These are phyloP conservation scores for Lichtheimia corymbifera DNA, from an alignment of 371 early-diverging fungal genomes.

Conservation along the genomic window DNA sequence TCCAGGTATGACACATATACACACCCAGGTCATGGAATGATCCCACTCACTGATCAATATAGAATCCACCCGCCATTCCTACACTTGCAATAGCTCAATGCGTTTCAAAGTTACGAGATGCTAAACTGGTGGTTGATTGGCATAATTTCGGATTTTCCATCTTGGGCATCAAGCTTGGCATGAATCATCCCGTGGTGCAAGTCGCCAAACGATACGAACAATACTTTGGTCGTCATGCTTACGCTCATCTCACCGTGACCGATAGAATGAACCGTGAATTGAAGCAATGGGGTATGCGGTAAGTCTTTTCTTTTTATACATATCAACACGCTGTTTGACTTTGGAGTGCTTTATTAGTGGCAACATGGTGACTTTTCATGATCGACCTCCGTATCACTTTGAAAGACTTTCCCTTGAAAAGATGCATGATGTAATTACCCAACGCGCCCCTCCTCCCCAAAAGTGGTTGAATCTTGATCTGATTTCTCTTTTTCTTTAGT, in stretches of 20 bases:
- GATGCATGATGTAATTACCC: constrained; percentile 54
- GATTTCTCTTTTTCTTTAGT: constrained; percentile 17
- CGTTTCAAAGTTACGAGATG: constrained; percentile 59
- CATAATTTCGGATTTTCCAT: constrained; percentile 95
- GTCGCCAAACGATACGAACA: constrained; percentile 76
- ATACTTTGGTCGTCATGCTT: constrained; percentile 69
- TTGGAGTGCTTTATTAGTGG: constrained; percentile 43
- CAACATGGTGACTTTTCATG: constrained; percentile 67
- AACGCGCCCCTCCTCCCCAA: too few relatives aligned
- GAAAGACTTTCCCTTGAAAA: constrained; percentile 54
- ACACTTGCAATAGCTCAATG: constrained; percentile 78
- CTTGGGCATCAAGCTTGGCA: constrained; percentile 74
- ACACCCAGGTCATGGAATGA: neutral
- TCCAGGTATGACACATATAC: constrained; percentile 71
- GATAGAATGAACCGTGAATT: constrained; percentile 81
- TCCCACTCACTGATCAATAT: constrained; percentile 8
- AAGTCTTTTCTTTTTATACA: constrained; percentile 8
- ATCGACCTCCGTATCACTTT: constrained; percentile 74
- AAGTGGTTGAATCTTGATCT: neutral
- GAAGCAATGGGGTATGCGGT: constrained; percentile 61
- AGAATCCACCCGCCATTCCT: constrained; percentile 97
- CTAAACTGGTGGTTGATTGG: constrained; percentile 92
- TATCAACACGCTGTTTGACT: neutral
- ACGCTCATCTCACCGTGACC: constrained; percentile 87
- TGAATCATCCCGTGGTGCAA: constrained; percentile 55